Percentiles rank a stretch among this genome's conserved stretches.
phyloP scores from a whole-genome alignment of 2,329 filamentous ascomycete species.

The Xylariaceae sp. region DNA sequence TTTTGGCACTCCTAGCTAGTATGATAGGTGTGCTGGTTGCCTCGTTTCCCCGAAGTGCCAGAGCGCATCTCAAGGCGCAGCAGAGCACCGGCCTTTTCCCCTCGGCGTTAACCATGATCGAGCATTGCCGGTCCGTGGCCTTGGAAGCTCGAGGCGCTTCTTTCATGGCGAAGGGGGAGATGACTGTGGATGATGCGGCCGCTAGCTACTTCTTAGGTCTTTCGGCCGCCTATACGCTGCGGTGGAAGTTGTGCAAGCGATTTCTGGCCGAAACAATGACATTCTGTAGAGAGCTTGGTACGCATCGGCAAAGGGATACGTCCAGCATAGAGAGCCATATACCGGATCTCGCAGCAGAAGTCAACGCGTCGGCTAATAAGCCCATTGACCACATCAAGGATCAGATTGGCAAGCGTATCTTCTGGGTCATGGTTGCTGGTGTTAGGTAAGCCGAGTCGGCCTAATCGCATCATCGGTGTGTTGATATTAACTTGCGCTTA shows the following conservation, averaged over 20 bases:
- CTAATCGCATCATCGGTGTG: background rate
- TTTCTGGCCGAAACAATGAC: constrained; percentile 75
- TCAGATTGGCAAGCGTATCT: constrained; percentile 76
- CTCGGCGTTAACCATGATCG: constrained; percentile 69
- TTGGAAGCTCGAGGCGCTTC: constrained; percentile 65
- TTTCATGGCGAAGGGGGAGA: constrained; percentile 47
- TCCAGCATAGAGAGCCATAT: constrained; percentile 12
- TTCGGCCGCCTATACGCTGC: constrained; percentile 67
- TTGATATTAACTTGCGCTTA: constrained; percentile 37
- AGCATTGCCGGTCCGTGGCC: constrained; percentile 71
- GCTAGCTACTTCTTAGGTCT: constrained; percentile 77
- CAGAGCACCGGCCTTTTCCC: constrained; percentile 67
- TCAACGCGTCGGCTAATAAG: constrained; percentile 45
- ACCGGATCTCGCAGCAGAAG: constrained; percentile 40
- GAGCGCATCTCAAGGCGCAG: constrained; percentile 69
- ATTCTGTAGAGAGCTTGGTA: constrained; percentile 68
- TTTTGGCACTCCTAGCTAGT: constrained; percentile 70
- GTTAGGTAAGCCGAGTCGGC: constrained; percentile 56
- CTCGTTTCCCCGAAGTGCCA: constrained; percentile 73
- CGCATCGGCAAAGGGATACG: constrained; percentile 57
- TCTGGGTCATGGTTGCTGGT: constrained; percentile 80
- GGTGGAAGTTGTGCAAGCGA: constrained; percentile 67
- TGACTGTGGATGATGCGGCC: constrained; percentile 64
- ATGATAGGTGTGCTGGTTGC: constrained; percentile 76
- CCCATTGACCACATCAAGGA: constrained; percentile 71